Conservation (phyloP, 2,329 filamentous ascomycete genomes). For the Macrophomina pseudophaseolina region DNA sequence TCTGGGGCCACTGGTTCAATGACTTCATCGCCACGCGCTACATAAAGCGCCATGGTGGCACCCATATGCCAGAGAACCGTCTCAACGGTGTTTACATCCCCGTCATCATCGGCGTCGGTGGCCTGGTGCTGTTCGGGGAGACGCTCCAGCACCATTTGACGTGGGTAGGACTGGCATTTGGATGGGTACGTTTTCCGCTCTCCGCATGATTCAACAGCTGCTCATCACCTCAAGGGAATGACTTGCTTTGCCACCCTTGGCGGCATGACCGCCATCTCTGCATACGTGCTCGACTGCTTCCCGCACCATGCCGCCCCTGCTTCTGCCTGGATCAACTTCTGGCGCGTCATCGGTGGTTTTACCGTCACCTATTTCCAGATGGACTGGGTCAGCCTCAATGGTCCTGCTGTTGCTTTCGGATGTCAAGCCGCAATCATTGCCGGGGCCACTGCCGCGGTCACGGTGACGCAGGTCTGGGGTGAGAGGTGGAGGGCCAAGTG, state of each 20-base stretch:
- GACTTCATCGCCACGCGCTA: slow-evolving; percentile 42
- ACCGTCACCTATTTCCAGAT: slow-evolving; percentile 43
- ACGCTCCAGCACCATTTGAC: slow-evolving; percentile 40
- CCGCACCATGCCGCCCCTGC: slow-evolving; percentile 41
- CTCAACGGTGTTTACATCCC: slow-evolving; percentile 41
- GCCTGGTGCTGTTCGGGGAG: slow-evolving; percentile 41
- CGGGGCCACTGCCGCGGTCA: slow-evolving; percentile 35
- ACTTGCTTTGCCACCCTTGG: slow-evolving; percentile 42
- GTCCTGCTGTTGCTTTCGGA: slow-evolving; percentile 40
- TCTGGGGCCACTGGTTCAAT: slow-evolving; percentile 46
- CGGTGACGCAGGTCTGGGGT: slow-evolving; percentile 38
- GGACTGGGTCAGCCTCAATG: slow-evolving; percentile 39
- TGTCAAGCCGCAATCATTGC: slow-evolving; percentile 43
- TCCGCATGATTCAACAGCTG: not conserved
- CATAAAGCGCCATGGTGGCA: slow-evolving; percentile 38
- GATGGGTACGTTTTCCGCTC: slow-evolving; percentile 32
- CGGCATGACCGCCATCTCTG: slow-evolving; percentile 41
- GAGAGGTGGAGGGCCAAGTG: slow-evolving; percentile 34
- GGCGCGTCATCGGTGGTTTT: slow-evolving; percentile 41
- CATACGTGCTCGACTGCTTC: slow-evolving; percentile 43
- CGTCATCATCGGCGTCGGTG: slow-evolving; percentile 38
- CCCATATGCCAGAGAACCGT: slow-evolving; percentile 39
- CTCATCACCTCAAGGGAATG: slow-evolving; percentile 30
- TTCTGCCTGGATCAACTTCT: slow-evolving; percentile 42
- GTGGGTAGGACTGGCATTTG: slow-evolving; percentile 41